Evolutionary conservation across 495 filamentous ascomycete genomes (phyloP), one percentile per base, ranked within the genome.

Genomic region (Daldinia caldariorum): DNA sequence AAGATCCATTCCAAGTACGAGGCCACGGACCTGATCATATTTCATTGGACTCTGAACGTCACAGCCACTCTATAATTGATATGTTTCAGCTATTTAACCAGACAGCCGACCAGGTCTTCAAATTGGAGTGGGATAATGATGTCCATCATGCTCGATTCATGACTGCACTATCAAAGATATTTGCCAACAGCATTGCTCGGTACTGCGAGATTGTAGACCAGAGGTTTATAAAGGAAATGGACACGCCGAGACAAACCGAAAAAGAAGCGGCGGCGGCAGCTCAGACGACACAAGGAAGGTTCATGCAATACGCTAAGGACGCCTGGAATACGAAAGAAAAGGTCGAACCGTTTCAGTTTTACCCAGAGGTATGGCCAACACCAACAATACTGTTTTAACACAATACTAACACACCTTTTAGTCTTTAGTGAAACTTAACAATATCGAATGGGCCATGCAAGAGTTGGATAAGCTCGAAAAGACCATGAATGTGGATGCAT

Each of bases 391-490:
- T 54, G 1, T 57, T 54, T 37, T 31, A 10, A 51, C 45, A 50
- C 41, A 31, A 54, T 49, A 29, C 70, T 76, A 53, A 76, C 43
- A 75, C 64, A 53, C 38, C 16, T 43, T 39, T 43, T 71, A 97
- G 94, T 97, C 94, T 35, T 89, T 98, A 70, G 92, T 98, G 53
- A 99, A 99, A 80, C 84, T 99, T 68, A 99, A 99, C 83, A 97
- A 99, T 74, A 87, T 98, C 70, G 94, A 97, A 80, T 97, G 90
- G 81, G 95, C 93, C 26, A 90, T 94, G 74, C 85, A 90, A 20
- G 93, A 96, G 70, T 84, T 98, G 45, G 96, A 99, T 76, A 92
- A 89, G 74, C 85, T 99, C 14, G 94, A 97, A 75, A 88, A 85
- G 66, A 90, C 91, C 67, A 90, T 98, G 80, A 91, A 97, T 74